Evolutionary conservation across 2,329 filamentous ascomycete genomes (phyloP), one percentile per base, ranked within the genome.

Genomic region (Fusarium drepaniforme): DNA sequence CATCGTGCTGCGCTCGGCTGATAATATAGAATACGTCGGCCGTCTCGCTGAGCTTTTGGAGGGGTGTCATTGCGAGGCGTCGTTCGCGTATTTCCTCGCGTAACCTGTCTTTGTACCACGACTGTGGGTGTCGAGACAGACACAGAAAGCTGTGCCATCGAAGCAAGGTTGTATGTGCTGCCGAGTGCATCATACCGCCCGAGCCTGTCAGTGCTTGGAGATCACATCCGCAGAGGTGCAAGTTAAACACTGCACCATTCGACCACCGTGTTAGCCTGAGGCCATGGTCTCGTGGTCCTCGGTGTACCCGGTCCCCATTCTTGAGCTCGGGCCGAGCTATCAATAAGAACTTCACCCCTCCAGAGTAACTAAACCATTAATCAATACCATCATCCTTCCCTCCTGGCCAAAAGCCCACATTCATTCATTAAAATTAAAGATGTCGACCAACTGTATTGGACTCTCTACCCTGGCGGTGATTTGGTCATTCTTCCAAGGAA

Each of bases 21-120:
- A 86, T 79, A 28, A 81, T 78, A 77, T 85, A 87, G 57, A 86
- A 81, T 25, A 87, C 83, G 67, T 87, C 85, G 5, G 85, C 80
- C 7, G 84, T 83, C 72, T 87, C 85, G 79, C 85, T 86, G 23
- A 86, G 75, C 63, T 78, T 67, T 15, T 53, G 51, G 18, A 40
- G 30, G 4, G 38, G 25, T 6, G 68, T 67, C 21, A 8, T 28
- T 58, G 64, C 58, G 9, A 40, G 18, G 21, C 59, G 30, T 44
- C 64, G 37, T 57, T 67, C 68, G 40, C 18, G n/a, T 7, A 67
- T 12, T 67, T 70, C 68, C 30, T 67, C 68, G 4, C 59, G 68
- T 5, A 70, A 42, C 30, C 68, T 53, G 25, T 64, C 68, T 33
- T 21, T 44, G 37, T 70, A 64, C 68, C 64, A 67, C 28, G 42